Base-by-base conservation (phyloP, 345 rosid species). In the Bruguiera sexangula region DNA sequence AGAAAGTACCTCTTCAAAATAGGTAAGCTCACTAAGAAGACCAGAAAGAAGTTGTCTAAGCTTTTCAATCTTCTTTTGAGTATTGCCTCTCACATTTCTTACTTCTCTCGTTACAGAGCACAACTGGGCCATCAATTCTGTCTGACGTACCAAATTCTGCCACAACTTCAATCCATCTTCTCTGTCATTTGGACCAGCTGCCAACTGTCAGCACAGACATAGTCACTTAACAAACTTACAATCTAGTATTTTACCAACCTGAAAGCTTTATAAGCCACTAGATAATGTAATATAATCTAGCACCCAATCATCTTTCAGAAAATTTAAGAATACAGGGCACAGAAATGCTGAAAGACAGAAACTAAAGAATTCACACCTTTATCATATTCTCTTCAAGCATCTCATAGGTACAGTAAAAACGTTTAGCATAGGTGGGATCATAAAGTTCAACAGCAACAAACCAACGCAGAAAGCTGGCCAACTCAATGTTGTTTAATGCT, bases 391-490 rank as follows among this genome's bases (percentile, higher is more conserved):
- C 90, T 80, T 87, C 83, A 50, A 95, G 88, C 68, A 86, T 80
- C 78, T 92, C 96, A 26, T 88, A 84, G 29, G 97, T 90, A 73
- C 85, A 84, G 73, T 86, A 87, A 81, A 79, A 95, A 18, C 94
- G 86, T 84, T 89, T 95, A 51, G 87, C 82, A 82, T 87, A 89
- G 64, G 86, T 85, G 71, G 92, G 96, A 71, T 95, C 99, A 73
- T 85, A 81, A 77, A 95, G 85, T 73, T 95, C 99, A 73, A 90
- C 99, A 80, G 88, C 85, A 39, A 95, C 96, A 83, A 82, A 95
- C 99, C 99, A 90, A 50, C 98, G 92, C 62, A 95, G 92, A 81
- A 84, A 95, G 85, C 98, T 90, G 71, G 98, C 98, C 85, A 95
- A 72, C 75, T 88, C 98, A 20, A 92, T 85, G 79, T 95, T 92